phyloP scores from a whole-genome alignment of 371 early-diverging fungal species.

The Mortierella sp. region DNA sequence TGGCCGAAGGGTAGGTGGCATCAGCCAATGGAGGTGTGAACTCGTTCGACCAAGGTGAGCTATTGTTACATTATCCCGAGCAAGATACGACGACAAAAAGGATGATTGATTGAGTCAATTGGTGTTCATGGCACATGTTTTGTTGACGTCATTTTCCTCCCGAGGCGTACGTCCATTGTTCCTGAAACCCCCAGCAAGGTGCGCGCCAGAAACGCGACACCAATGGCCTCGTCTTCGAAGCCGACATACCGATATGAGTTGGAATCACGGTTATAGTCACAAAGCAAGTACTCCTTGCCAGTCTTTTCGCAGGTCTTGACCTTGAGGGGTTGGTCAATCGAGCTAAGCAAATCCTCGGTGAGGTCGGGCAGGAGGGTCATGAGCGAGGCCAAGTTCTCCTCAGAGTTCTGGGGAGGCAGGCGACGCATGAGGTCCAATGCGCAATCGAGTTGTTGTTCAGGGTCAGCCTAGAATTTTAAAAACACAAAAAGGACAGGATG shows the following conservation, averaged over 20 bases:
- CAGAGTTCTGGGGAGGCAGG: conserved; percentile 93
- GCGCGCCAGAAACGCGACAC: background rate
- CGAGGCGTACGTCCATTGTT: background rate
- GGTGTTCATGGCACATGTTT: too few species aligned
- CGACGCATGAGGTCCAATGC: conserved; percentile 98
- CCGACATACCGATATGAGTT: conserved; percentile 88
- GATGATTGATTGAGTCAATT: background rate
- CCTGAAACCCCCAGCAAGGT: background rate
- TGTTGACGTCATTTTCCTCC: background rate
- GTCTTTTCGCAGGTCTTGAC: conserved; percentile 79
- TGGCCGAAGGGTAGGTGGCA: conserved; percentile 83
- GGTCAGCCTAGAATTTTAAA: background rate
- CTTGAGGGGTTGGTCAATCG: conserved; percentile 95
- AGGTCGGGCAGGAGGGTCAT: conserved; percentile 89
- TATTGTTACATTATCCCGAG: conserved; percentile 33
- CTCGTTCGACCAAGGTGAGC: conserved; percentile 98
- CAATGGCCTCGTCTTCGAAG: too few species aligned
- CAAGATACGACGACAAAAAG: conserved; percentile 13
- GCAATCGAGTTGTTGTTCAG: conserved; percentile 75
- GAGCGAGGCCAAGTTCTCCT: conserved; percentile 89
- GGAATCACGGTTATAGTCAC: conserved; percentile 97
- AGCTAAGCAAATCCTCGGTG: conserved; percentile 91
- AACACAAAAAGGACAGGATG: too few species aligned
- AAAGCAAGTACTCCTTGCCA: conserved; percentile 90
- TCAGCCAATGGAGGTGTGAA: conserved; percentile 92